Percentiles rank a stretch among this genome's conserved stretches.
phyloP scores from a whole-genome alignment of 106 monocot species.

The Dendrobium chrysotoxum region DNA sequence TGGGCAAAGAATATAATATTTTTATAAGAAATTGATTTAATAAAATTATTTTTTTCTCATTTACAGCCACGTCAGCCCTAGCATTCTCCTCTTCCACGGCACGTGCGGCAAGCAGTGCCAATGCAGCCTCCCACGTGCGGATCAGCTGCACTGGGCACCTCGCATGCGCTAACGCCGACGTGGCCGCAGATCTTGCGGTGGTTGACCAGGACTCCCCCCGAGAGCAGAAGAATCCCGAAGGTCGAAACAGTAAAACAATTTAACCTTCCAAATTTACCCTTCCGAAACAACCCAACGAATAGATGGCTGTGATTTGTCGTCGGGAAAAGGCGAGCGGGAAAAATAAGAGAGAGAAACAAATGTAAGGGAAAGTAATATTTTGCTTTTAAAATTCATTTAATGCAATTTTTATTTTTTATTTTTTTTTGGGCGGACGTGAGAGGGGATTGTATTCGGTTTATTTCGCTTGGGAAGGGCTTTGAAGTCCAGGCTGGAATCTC shows the following conservation, averaged over 20 bases:
- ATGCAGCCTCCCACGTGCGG: not conserved
- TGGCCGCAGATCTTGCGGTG: not conserved
- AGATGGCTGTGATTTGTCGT: not conserved
- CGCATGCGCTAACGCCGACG: not conserved
- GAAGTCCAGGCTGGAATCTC: constrained; percentile 8
- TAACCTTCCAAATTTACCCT: not conserved
- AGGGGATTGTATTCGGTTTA: constrained; percentile 5
- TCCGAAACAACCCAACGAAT: not conserved
- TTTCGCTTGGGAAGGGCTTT: not conserved
- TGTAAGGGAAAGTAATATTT: not conserved
- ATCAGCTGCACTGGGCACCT: not conserved
- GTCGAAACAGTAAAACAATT: not conserved
- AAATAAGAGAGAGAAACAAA: not conserved
- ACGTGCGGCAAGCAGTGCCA: not conserved
- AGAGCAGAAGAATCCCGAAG: not conserved
- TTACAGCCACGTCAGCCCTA: not conserved
- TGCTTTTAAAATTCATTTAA: constrained; percentile 1
- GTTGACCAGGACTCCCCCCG: not conserved
- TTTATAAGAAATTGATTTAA: not conserved
- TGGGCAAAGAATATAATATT: not conserved
- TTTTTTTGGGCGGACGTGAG: constrained; percentile 9
- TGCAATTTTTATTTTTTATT: too few relatives aligned
- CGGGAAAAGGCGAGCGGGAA: not conserved
- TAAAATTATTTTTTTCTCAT: not conserved
- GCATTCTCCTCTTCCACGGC: not conserved